These are phyloP conservation scores for Erysimum cheiranthoides DNA, from an alignment of 345 rosid genomes.

Conservation along the genomic window DNA sequence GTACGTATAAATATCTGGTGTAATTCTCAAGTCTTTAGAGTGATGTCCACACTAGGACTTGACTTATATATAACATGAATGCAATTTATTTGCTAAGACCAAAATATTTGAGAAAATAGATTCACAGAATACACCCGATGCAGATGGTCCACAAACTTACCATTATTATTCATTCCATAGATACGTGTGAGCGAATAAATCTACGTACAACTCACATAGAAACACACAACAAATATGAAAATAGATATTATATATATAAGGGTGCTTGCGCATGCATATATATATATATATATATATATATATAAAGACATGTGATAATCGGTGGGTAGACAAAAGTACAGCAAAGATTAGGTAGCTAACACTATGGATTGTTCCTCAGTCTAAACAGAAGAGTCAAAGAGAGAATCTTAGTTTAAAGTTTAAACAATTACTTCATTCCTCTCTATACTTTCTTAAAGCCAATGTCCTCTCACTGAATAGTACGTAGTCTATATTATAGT, in stretches of 20 bases:
- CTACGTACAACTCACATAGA: conserved; percentile 43
- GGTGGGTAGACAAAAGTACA: conserved; percentile 47
- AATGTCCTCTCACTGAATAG: conserved; percentile 34
- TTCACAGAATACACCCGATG: conserved; percentile 39
- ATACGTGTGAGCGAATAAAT: conserved; percentile 43
- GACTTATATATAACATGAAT: conserved; percentile 35
- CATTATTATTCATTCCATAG: conserved; percentile 43
- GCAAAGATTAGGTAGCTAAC: conserved; percentile 51
- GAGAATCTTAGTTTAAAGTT: conserved; percentile 52
- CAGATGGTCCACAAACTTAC: conserved; percentile 46
- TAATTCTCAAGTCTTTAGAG: conserved; percentile 16
- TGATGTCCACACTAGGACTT: conserved; percentile 43
- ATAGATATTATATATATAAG: conserved; percentile 26
- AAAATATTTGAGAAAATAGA: conserved; percentile 40
- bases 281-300: conserved; percentile 28
- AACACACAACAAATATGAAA: conserved; percentile 30
- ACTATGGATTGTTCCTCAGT: conserved; percentile 48
- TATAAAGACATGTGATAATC: conserved; percentile 46
- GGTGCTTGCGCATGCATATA: conserved; percentile 45
- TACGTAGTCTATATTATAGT: neutral
- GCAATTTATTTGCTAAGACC: conserved; percentile 41
- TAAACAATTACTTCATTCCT: conserved; percentile 32
- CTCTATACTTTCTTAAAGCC: conserved; percentile 21
- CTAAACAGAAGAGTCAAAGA: conserved; percentile 46
- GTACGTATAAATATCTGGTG: conserved; percentile 25